These are phyloP conservation scores for Cutaneotrichosporon sp. DNA, from an alignment of 1,284 basidiomycete species.

Conservation along the genomic window DNA sequence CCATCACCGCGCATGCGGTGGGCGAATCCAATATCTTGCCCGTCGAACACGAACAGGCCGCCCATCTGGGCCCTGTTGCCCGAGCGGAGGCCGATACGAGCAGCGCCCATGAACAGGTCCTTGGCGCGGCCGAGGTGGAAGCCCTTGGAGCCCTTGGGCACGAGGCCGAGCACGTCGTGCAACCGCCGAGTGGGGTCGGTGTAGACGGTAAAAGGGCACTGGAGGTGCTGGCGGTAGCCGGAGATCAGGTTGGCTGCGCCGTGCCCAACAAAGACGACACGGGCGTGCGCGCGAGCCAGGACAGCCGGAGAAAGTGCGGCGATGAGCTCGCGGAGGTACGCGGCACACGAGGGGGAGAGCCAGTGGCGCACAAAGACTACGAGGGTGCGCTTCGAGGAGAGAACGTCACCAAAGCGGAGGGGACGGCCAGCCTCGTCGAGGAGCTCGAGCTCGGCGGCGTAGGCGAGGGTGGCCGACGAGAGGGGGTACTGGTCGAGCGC, in stretches of 20 bases:
- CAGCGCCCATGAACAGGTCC: constrained; percentile 20
- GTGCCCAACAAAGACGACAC: constrained; percentile 69
- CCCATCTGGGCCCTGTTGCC: constrained; percentile 62
- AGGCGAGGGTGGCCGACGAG: constrained; percentile 53
- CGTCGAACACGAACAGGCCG: constrained; percentile 82
- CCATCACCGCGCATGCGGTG: constrained; percentile 58
- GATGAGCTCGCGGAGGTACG: constrained; percentile 73
- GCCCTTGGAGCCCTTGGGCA: constrained; percentile 53
- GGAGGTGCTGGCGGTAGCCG: constrained; percentile 56
- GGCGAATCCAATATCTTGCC: constrained; percentile 41
- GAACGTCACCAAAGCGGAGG: constrained; percentile 70
- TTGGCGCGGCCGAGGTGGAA: constrained; percentile 8
- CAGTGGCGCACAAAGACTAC: constrained; percentile 59
- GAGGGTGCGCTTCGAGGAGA: constrained; percentile 61
- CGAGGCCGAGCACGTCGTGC: constrained; percentile 75
- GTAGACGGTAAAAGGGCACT: constrained; percentile 61
- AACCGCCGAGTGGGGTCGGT: constrained; percentile 72
- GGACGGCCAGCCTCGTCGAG: constrained; percentile 66
- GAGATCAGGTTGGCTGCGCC: constrained; percentile 51
- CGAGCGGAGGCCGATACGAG: constrained; percentile 15
- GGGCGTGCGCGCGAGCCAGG: constrained; percentile 57
- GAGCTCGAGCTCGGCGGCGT: constrained; percentile 64
- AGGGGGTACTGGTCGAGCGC: neutral
- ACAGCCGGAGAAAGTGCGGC: constrained; percentile 59
- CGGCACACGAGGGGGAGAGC: constrained; percentile 73